Percentiles rank a stretch among this genome's conserved stretches.
Conservation (phyloP, 768 basidiomycete genomes). For the Suillus discolor region DNA sequence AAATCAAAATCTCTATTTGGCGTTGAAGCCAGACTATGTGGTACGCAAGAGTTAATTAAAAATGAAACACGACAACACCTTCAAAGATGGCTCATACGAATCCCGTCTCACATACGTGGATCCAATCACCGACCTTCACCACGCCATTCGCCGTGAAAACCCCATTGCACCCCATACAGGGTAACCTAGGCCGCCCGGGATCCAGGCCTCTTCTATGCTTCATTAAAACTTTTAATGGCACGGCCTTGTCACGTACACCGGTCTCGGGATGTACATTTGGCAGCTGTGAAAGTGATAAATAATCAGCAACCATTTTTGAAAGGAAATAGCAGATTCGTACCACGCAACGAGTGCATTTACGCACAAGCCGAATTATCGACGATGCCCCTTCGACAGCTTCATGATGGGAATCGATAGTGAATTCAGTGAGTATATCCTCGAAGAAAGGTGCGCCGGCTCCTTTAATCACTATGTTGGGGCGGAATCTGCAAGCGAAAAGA, state of each 20-base stretch:
- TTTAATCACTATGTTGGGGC: constrained; percentile 73
- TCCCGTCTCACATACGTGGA: constrained; percentile 50
- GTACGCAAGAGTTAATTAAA: not conserved
- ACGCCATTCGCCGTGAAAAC: constrained; percentile 52
- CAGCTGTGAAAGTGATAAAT: constrained; percentile 45
- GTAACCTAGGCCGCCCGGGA: constrained; percentile 45
- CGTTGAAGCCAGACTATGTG: not conserved
- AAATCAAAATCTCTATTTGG: not conserved
- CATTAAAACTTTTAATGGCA: constrained; percentile 75
- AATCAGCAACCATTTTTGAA: constrained; percentile 9
- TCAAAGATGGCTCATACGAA: constrained; percentile 14
- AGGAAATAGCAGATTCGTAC: constrained; percentile 43
- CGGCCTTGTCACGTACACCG: constrained; percentile 67
- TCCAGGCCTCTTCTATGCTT: constrained; percentile 70
- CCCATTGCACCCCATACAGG: constrained; percentile 72
- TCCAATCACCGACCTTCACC: constrained; percentile 62
- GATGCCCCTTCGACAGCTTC: constrained; percentile 20
- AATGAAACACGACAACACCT: not conserved
- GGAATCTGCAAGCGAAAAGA: constrained; percentile 49
- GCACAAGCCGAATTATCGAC: constrained; percentile 56
- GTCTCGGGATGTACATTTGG: constrained; percentile 72
- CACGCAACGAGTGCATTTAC: constrained; percentile 71
- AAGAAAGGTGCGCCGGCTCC: constrained; percentile 68
- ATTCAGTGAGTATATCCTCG: constrained; percentile 71
- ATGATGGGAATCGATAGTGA: constrained; percentile 47